These are phyloP conservation scores for Crinitomyces ghanaensis DNA, from an alignment of 805 yeast species.

Conservation along the genomic window DNA sequence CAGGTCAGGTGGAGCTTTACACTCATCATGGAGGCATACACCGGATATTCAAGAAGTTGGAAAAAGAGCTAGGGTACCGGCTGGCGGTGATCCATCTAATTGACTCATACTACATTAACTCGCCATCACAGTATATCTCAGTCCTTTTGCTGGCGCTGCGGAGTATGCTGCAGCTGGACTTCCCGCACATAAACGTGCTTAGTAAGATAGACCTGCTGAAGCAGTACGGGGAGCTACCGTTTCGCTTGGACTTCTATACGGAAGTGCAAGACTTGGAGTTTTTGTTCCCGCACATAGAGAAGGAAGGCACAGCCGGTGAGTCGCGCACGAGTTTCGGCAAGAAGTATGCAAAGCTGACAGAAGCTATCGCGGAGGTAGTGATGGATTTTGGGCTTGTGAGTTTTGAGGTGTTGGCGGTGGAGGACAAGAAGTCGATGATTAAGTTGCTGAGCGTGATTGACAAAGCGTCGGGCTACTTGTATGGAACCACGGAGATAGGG, in stretches of 20 bases:
- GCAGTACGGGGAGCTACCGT: conserved; percentile 67
- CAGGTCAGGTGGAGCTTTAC: conserved; percentile 93
- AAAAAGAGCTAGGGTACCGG: conserved; percentile 55
- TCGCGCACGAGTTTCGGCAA: conserved; percentile 52
- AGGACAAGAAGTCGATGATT: conserved; percentile 88
- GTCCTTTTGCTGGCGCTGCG: conserved; percentile 69
- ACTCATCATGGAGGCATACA: conserved; percentile 76
- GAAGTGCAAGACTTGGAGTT: conserved; percentile 78
- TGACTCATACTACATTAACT: conserved; percentile 70
- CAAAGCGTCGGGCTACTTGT: conserved; percentile 85
- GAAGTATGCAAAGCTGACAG: conserved; percentile 56
- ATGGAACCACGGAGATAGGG: conserved; percentile 87
- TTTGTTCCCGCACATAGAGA: conserved; percentile 54
- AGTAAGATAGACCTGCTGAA: conserved; percentile 79
- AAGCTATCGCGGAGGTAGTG: conserved; percentile 68
- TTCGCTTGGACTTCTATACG: conserved; percentile 74
- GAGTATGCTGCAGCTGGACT: conserved; percentile 83
- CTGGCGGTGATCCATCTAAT: conserved; percentile 65
- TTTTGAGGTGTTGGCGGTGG: conserved; percentile 82
- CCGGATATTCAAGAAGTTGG: conserved; percentile 53
- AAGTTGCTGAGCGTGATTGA: conserved; percentile 65
- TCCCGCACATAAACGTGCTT: conserved; percentile 88
- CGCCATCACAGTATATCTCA: conserved; percentile 84
- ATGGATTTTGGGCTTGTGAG: conserved; percentile 80
- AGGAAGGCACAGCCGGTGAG: too few relatives aligned